Percentiles rank a stretch among this genome's conserved stretches.
These are phyloP conservation scores for Pythium angustatum DNA, from an alignment of 352 stramenopile genomes.

Conservation along the genomic window DNA sequence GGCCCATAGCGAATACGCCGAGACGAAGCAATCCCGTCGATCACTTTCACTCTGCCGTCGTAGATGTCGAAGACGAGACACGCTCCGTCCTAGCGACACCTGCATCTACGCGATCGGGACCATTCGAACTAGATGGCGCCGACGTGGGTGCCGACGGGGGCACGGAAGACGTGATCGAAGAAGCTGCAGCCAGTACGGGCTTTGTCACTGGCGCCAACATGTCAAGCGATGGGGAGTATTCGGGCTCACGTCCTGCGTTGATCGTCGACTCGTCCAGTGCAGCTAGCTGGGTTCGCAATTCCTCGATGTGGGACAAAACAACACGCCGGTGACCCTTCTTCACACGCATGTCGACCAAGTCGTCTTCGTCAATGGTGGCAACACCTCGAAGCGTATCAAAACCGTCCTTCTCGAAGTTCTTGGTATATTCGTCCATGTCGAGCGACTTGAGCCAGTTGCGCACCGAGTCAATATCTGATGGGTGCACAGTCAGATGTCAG, in stretches of 20 bases:
- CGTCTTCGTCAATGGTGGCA: constrained; percentile 85
- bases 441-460: constrained; percentile 84
- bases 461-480: constrained; percentile 75
- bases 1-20: too few relatives aligned
- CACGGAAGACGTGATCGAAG: constrained; percentile 4
- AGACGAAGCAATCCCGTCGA: not conserved
- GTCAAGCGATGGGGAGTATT: constrained; percentile 72
- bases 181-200: constrained; percentile 24
- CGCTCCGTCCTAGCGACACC: constrained; percentile 8
- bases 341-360: constrained; percentile 87
- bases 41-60: constrained; percentile 10
- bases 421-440: constrained; percentile 88
- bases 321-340: constrained; percentile 87
- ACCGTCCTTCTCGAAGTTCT: constrained; percentile 87
- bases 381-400: constrained; percentile 86
- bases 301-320: constrained; percentile 86
- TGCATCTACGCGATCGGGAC: constrained; percentile 8
- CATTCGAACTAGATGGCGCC: constrained; percentile 6
- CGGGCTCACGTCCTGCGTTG: constrained; percentile 56
- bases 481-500: not conserved
- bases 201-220: constrained; percentile 73
- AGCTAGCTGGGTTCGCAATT: constrained; percentile 69
- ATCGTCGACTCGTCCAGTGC: constrained; percentile 64
- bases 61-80: constrained; percentile 1
- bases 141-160: not conserved